Percentiles rank a stretch among this genome's conserved stretches.
Evolutionary conservation across 2,329 filamentous ascomycete species (phyloP).

Genomic region (Microthyrium microscopicum): DNA sequence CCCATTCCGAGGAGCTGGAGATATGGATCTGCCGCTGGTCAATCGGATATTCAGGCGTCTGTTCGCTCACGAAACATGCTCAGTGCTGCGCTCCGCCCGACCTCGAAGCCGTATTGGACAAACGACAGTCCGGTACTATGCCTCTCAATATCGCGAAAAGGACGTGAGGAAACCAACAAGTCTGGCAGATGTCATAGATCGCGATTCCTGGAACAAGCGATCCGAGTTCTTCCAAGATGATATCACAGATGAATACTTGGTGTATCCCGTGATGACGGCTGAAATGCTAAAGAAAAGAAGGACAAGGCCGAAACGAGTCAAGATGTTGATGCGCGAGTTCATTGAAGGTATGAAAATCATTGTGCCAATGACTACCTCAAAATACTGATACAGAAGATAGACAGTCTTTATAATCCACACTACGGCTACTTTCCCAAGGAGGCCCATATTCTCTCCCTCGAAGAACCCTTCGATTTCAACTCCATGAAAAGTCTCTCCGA

Average conservation of each 20-base stretch:
- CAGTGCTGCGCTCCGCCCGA: constrained; percentile 30
- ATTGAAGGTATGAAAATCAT: constrained; percentile 55
- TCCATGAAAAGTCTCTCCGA: constrained; percentile 65
- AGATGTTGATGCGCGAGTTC: constrained; percentile 96
- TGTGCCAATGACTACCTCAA: neutral
- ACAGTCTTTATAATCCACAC: constrained; percentile 83
- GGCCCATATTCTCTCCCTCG: constrained; percentile 87
- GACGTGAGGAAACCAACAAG: constrained; percentile 6
- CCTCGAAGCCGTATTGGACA: constrained; percentile 14
- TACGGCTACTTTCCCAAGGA: constrained; percentile 97
- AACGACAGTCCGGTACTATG: constrained; percentile 4
- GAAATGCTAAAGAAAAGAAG: constrained; percentile 53
- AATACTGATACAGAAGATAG: constrained; percentile 27
- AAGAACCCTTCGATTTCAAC: constrained; percentile 80
- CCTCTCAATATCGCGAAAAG: constrained; percentile 1
- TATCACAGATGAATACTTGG: constrained; percentile 61
- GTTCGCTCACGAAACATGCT: constrained; percentile 56
- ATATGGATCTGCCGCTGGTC: constrained; percentile 69
- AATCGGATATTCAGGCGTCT: constrained; percentile 71
- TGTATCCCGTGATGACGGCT: constrained; percentile 75
- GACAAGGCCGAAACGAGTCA: constrained; percentile 70
- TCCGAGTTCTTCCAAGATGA: constrained; percentile 59
- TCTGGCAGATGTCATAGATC: constrained; percentile 27
- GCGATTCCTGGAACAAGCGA: constrained; percentile 75
- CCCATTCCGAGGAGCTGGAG: constrained; percentile 5